These are phyloP conservation scores for Diaporthe batatas DNA, from an alignment of 2,329 filamentous ascomycete species.

Conservation along the genomic window DNA sequence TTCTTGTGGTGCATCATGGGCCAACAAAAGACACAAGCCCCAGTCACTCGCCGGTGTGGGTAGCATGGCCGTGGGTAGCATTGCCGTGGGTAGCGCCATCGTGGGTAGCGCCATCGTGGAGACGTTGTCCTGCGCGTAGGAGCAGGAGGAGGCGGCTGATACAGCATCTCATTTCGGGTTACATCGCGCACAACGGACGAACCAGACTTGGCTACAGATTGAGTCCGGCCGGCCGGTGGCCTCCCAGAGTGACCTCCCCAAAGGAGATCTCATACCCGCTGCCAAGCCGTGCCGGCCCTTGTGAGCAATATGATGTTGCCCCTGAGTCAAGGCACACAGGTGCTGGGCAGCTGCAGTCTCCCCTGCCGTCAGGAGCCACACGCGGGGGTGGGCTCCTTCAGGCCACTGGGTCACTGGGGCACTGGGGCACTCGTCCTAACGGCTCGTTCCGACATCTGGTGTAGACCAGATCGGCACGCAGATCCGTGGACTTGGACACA, in stretches of 20 bases:
- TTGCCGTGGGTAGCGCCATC: not conserved
- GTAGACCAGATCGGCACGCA: constrained; percentile 1
- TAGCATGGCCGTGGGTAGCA: not conserved
- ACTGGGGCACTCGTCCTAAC: not conserved
- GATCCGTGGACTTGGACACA: not conserved
- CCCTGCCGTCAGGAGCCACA: too few relatives aligned
- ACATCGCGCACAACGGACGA: constrained; percentile 26
- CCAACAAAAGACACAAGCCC: constrained; percentile 1
- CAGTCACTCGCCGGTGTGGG: constrained; percentile 1
- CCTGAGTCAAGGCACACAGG: not conserved
- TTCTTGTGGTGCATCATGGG: not conserved
- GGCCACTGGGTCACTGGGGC: not conserved
- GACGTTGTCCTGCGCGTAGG: constrained; percentile 16
- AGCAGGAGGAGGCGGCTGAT: constrained; percentile 17
- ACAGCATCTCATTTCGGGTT: constrained; percentile 17
- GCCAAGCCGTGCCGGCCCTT: constrained; percentile 22
- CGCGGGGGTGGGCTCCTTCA: not conserved
- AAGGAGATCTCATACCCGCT: constrained; percentile 19
- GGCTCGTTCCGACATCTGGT: not conserved
- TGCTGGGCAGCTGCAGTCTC: not conserved
- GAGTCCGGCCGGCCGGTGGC: constrained; percentile 14
- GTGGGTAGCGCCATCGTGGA: too few relatives aligned
- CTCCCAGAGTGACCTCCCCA: constrained; percentile 31
- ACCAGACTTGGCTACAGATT: not conserved
- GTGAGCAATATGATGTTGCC: constrained; percentile 9